Evolutionary conservation across 2,329 filamentous ascomycete genomes (phyloP), one percentile per base, ranked within the genome.

Genomic region (Fusarium cicatricum): DNA sequence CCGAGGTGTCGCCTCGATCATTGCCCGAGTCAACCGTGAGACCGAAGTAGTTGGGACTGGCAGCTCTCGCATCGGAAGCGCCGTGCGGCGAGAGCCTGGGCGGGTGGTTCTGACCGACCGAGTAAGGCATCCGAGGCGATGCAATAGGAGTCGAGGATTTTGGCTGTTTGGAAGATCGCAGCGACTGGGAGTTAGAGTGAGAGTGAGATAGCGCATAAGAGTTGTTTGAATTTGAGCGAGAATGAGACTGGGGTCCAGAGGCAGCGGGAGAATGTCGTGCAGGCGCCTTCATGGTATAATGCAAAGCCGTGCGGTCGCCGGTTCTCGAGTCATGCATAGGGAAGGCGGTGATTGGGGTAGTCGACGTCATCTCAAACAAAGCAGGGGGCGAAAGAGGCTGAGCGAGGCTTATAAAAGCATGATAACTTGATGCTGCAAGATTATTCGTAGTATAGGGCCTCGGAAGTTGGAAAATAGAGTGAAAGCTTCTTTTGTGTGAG

Each of bases 41-140:
- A 51, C 90, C 90, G 72, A 97, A 97, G 75, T 97, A 97, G 72
- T 93, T 96, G 11, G 92, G 91, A 71, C 91, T 94, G 10, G 86
- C 77, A 1, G 82, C 76, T 58, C 81, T 78, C 14, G 69, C 70
- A 34, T 80, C 77, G 2, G 68, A 52, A 5, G 66, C 66, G 21
- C 65, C 69, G 21, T 62, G 70, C 3, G 81, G 80, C 3, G 83
- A 82, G 6, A 81, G 70, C 56, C 78, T 81, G 1, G 84, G 83
- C 2, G 84, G 80, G 29, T 81, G 75, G 17, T 78, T 71, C 69
- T 87, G 83, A 60, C 83, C 82, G 42, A 82, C 82, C 2, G 85
- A 84, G 56, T 80, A 78, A 15, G 81, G 76, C 58, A 77, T 74
- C 43, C 79, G 77, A 37, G 83, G 81, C 6, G 85, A 85, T 12